Percentiles rank a stretch among this genome's conserved stretches.
Evolutionary conservation across 2,329 filamentous ascomycete species (phyloP).

Genomic region (Pseudogymnoascus sp.): DNA sequence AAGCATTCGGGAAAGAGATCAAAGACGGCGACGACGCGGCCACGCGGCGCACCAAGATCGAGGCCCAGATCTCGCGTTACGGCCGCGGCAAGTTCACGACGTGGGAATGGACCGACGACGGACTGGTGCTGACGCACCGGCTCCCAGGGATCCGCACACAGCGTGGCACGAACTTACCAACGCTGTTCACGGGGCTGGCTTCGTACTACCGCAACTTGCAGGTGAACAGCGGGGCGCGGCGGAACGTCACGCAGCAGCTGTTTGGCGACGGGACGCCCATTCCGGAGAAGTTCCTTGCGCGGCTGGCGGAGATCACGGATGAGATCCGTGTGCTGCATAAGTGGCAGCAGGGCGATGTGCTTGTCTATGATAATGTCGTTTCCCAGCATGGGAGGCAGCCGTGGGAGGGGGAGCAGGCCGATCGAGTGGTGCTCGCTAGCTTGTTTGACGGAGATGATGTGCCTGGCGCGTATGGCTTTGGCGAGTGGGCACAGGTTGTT

Average conservation of each 20-base stretch:
- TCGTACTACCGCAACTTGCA: constrained; percentile 36
- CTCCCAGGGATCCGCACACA: constrained; percentile 42
- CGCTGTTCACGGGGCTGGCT: constrained; percentile 39
- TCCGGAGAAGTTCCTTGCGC: constrained; percentile 37
- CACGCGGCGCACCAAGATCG: constrained; percentile 37
- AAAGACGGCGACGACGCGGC: constrained; percentile 36
- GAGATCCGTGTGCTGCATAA: constrained; percentile 42
- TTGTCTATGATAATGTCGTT: constrained; percentile 43
- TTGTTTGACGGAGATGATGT: constrained; percentile 37
- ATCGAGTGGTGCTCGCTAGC: constrained; percentile 41
- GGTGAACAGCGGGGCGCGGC: constrained; percentile 21
- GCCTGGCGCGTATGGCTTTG: constrained; percentile 36
- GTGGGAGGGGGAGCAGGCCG: constrained; percentile 39
- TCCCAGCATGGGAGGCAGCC: constrained; percentile 43
- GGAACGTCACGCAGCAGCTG: constrained; percentile 33
- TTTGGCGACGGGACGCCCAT: constrained; percentile 42
- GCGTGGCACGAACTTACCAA: constrained; percentile 37
- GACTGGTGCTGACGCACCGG: constrained; percentile 37
- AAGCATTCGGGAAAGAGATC: constrained; percentile 42
- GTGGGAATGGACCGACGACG: constrained; percentile 41
- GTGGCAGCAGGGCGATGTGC: constrained; percentile 40
- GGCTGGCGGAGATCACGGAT: constrained; percentile 38
- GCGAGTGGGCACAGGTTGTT: constrained; percentile 40
- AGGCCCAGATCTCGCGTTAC: constrained; percentile 42
- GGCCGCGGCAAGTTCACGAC: constrained; percentile 38